These are phyloP conservation scores for Umbelopsis isabellina DNA, from an alignment of 192 early-diverging fungal genomes.

Conservation along the genomic window DNA sequence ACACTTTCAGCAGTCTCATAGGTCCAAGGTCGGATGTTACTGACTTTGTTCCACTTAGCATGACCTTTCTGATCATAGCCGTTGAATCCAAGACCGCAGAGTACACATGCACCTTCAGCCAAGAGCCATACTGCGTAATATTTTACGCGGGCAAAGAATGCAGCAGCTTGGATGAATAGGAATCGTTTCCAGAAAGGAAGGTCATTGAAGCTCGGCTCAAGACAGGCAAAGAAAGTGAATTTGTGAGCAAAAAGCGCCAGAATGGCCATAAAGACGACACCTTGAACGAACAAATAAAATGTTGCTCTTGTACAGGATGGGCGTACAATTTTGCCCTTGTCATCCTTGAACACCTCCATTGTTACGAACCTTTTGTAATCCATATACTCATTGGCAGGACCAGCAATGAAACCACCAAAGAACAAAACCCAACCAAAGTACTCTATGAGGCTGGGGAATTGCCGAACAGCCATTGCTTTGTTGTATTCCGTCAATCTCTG, in stretches of 20 bases:
- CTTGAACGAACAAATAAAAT: conserved; percentile 37
- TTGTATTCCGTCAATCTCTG: conserved; percentile 72
- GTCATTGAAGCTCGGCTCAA: conserved; percentile 37
- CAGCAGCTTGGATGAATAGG: conserved; percentile 61
- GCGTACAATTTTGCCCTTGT: conserved; percentile 10
- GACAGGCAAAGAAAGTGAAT: conserved; percentile 34
- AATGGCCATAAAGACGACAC: conserved; percentile 37
- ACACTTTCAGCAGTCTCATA: conserved; percentile 81
- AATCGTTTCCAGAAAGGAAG: conserved; percentile 43
- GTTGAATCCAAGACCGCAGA: conserved; percentile 84
- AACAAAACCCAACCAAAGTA: conserved; percentile 91
- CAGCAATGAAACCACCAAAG: conserved; percentile 83
- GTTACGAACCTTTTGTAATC: conserved; percentile 56
- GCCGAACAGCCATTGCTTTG: conserved; percentile 57
- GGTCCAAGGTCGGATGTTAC: conserved; percentile 74
- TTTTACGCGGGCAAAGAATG: conserved; percentile 67
- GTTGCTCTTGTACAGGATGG: conserved; percentile 23
- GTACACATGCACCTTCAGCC: conserved; percentile 81
- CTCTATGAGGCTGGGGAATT: conserved; percentile 70
- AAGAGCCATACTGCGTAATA: conserved; percentile 95
- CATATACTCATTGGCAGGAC: conserved; percentile 82
- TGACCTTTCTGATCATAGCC: conserved; percentile 61
- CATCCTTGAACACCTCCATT: conserved; percentile 3
- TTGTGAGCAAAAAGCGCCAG: conserved; percentile 43
- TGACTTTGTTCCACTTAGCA: conserved; percentile 70